Evolutionary conservation across 2,329 filamentous ascomycete species (phyloP).

Genomic region (Nakataea oryzae): DNA sequence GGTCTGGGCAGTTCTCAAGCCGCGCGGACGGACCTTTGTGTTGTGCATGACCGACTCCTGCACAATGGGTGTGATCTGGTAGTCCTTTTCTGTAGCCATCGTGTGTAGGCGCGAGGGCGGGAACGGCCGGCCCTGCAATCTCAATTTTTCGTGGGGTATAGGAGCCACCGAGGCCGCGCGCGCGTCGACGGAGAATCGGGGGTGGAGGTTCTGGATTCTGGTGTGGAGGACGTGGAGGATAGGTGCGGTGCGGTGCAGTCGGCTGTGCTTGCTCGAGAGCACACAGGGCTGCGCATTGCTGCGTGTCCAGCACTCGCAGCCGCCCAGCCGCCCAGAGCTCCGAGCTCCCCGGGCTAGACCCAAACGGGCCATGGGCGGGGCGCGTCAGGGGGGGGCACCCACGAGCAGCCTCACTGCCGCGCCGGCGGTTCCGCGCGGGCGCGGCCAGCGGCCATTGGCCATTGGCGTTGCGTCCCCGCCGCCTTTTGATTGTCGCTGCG

Average conservation of each 20-base stretch:
- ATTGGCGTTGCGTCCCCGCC: too few species aligned
- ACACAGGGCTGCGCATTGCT: not conserved
- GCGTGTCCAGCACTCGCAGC: not conserved
- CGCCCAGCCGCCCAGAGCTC: too few species aligned
- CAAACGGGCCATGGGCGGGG: too few species aligned
- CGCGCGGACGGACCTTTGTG: constrained; percentile 50
- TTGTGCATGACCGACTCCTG: constrained; percentile 74
- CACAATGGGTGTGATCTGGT: constrained; percentile 67
- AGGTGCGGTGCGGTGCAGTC: not conserved
- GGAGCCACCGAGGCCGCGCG: not conserved
- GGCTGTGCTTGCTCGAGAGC: not conserved
- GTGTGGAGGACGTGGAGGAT: not conserved
- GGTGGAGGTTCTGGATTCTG: not conserved
- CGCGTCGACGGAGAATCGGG: not conserved
- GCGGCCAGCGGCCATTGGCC: too few species aligned
- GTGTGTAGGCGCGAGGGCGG: constrained; percentile 13
- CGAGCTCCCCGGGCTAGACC: too few species aligned
- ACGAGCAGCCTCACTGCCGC: not conserved
- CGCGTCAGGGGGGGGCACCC: too few species aligned
- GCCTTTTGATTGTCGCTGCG: not conserved
- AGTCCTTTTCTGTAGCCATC: constrained; percentile 63
- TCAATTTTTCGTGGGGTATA: not conserved
- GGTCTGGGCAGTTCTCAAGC: too few species aligned
- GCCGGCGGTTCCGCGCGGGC: not conserved
- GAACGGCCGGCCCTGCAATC: not conserved